These are phyloP conservation scores for Candida xiaguanensis DNA, from an alignment of 805 yeast genomes.

Conservation along the genomic window DNA sequence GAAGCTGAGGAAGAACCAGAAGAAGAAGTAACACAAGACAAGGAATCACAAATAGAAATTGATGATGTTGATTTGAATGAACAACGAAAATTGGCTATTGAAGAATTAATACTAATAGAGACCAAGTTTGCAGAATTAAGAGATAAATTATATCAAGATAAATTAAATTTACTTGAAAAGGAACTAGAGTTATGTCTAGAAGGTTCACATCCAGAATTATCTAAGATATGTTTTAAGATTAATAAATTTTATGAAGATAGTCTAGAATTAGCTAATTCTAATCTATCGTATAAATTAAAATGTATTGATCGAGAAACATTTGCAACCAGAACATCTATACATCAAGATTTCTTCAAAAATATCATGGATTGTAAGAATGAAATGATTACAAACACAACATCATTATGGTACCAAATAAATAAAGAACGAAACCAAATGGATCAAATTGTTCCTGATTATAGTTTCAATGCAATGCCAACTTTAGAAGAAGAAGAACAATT, in stretches of 20 bases:
- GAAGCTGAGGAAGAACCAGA: conserved; percentile 11
- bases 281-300: conserved; percentile 56
- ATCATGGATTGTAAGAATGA: conserved; percentile 62
- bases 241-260: conserved; percentile 72
- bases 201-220: conserved; percentile 89
- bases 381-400: conserved; percentile 70
- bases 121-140: conserved; percentile 80
- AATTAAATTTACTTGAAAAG: conserved; percentile 67
- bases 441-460: conserved; percentile 54
- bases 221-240: conserved; percentile 65
- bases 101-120: conserved; percentile 76
- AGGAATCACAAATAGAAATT: conserved; percentile 12
- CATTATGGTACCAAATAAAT: conserved; percentile 88
- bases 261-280: conserved; percentile 42
- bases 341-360: conserved; percentile 75
- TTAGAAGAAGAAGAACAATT: conserved; percentile 13
- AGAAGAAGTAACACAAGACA: conserved; percentile 14
- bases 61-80: conserved; percentile 29
- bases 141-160: conserved; percentile 82
- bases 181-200: conserved; percentile 83
- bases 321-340: conserved; percentile 74
- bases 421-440: conserved; percentile 84
- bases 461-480: conserved; percentile 38
- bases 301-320: conserved; percentile 79
- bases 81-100: conserved; percentile 60